phyloP scores from a whole-genome alignment of 495 filamentous ascomycete species.

The Tuber brumale region DNA sequence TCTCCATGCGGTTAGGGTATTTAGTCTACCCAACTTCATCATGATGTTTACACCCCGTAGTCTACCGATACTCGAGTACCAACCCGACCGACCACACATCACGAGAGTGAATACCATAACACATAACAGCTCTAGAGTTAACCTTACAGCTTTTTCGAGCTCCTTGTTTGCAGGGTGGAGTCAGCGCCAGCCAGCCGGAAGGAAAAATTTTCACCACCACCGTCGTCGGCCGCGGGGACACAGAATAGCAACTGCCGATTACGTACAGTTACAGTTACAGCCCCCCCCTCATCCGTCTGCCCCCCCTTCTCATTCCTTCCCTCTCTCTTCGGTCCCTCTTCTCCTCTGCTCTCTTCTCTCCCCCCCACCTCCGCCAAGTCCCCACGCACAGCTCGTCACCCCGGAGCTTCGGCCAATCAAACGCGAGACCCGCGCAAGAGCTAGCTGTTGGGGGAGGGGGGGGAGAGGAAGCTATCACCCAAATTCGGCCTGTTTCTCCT shows the following conservation, averaged over 20 bases:
- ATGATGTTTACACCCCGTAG: not conserved
- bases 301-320: slow-evolving; percentile 16
- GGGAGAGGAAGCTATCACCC: slow-evolving; percentile 30
- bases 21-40: not conserved
- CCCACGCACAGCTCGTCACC: slow-evolving; percentile 22
- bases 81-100: not conserved
- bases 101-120: not conserved
- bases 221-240: slow-evolving; percentile 1
- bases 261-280: slow-evolving; percentile 26
- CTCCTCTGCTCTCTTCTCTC: slow-evolving; percentile 19
- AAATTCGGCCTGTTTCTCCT: slow-evolving; percentile 38
- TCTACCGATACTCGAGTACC: not conserved
- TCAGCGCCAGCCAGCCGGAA: not conserved
- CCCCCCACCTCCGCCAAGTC: slow-evolving; percentile 31
- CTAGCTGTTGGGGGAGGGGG: slow-evolving; percentile 30
- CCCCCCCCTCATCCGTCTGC: slow-evolving; percentile 22
- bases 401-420: slow-evolving; percentile 36
- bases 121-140: not conserved
- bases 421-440: slow-evolving; percentile 20
- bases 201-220: not conserved
- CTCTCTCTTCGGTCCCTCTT: slow-evolving; percentile 19
- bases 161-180: not conserved
- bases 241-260: slow-evolving; percentile 31
- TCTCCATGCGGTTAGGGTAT: not conserved
- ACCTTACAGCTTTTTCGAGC: not conserved